These are phyloP conservation scores for Yamadazyma membranifaciens DNA, from an alignment of 1,139 yeast genomes.

Conservation along the genomic window DNA sequence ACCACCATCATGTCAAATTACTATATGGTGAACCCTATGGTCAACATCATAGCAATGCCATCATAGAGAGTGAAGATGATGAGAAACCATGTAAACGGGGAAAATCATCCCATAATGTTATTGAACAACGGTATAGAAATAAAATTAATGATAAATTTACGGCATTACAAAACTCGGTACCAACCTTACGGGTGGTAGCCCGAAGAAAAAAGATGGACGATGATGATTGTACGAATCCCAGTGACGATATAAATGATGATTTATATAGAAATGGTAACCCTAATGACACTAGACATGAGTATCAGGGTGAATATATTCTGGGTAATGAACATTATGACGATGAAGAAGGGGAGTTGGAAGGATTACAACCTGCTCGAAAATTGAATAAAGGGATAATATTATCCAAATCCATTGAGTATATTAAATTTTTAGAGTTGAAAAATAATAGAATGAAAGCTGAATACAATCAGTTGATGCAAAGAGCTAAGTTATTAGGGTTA, in stretches of 20 bases:
- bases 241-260: constrained; percentile 15
- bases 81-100: constrained; percentile 15
- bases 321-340: constrained; percentile 5
- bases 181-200: constrained; percentile 36
- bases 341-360: constrained; percentile 31
- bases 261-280: not conserved
- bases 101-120: constrained; percentile 43
- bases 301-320: constrained; percentile 3
- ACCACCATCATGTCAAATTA: too few species aligned
- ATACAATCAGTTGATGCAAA: constrained; percentile 29
- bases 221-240: constrained; percentile 14
- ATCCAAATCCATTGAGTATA: constrained; percentile 45
- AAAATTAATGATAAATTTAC: constrained; percentile 46
- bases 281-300: not conserved
- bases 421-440: constrained; percentile 41
- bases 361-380: constrained; percentile 45
- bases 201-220: constrained; percentile 14
- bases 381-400: constrained; percentile 46
- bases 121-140: constrained; percentile 46
- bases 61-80: constrained; percentile 7
- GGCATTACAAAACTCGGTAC: constrained; percentile 41
- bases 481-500: constrained; percentile 22
- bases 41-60: not conserved
- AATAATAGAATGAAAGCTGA: constrained; percentile 35
- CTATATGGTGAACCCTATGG: too few species aligned